Evolutionary conservation across 768 basidiomycete genomes (phyloP).

Genomic region (Panaeolus papilionaceus): DNA sequence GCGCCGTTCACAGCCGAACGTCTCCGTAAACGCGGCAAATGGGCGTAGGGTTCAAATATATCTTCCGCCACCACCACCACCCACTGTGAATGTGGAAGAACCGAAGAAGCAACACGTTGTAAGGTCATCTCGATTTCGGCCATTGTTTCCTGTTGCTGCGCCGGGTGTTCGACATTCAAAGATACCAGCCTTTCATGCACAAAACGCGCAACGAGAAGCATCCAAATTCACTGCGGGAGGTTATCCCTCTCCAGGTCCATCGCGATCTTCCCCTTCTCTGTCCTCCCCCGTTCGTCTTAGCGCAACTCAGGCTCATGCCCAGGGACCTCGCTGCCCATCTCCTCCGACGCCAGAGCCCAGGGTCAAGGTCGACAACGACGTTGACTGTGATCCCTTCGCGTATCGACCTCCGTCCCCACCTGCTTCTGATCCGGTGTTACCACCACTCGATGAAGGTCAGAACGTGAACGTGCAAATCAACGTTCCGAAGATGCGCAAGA

Average conservation of each 20-base stretch:
- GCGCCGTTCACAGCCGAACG: constrained; percentile 7
- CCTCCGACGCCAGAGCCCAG: not conserved
- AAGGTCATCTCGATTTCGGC: not conserved
- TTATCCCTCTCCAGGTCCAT: constrained; percentile 17
- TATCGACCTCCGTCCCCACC: constrained; percentile 28
- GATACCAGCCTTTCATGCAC: not conserved
- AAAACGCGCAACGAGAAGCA: not conserved
- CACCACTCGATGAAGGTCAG: not conserved
- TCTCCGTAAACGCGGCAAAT: constrained; percentile 7
- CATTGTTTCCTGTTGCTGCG: not conserved
- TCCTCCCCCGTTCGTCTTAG: not conserved
- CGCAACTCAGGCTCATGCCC: not conserved
- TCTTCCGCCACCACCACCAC: constrained; percentile 29
- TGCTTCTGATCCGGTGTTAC: constrained; percentile 24
- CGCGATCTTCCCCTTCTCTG: not conserved
- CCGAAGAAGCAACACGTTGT: not conserved
- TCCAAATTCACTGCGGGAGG: not conserved
- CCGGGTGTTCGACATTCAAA: not conserved
- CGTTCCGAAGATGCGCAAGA: constrained; percentile 18
- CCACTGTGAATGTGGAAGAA: not conserved
- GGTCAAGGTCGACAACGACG: not conserved
- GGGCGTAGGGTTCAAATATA: constrained; percentile 25
- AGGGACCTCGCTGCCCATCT: not conserved
- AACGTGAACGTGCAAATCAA: constrained; percentile 16
- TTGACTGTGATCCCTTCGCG: not conserved